Percentiles rank a stretch among this genome's conserved stretches.
phyloP scores from a whole-genome alignment of 1,284 basidiomycete genomes.

The Naganishia liquefaciens region DNA sequence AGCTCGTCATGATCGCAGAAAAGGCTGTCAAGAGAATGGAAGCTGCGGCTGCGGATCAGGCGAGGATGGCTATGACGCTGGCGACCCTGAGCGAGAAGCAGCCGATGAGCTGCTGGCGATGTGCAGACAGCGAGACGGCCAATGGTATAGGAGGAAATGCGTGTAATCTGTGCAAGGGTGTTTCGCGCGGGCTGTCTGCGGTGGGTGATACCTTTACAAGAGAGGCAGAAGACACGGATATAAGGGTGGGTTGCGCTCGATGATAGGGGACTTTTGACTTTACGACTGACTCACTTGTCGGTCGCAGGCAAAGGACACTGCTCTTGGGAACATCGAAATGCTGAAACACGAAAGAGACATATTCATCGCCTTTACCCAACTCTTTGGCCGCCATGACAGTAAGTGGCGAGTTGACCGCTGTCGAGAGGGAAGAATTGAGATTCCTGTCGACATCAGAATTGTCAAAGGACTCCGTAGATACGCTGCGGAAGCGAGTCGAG shows the following conservation, averaged over 20 bases:
- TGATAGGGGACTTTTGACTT: background rate
- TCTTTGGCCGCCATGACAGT: slow-evolving; percentile 71
- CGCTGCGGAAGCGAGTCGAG: slow-evolving; percentile 80
- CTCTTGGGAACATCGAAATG: slow-evolving; percentile 40
- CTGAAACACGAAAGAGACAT: slow-evolving; percentile 77
- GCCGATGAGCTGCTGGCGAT: slow-evolving; percentile 55
- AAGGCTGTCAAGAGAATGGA: slow-evolving; percentile 80
- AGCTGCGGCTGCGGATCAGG: slow-evolving; percentile 78
- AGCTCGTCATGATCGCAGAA: slow-evolving; percentile 79
- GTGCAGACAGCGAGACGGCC: slow-evolving; percentile 60
- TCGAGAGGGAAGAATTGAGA: background rate
- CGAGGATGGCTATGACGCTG: slow-evolving; percentile 75
- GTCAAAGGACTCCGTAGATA: slow-evolving; percentile 79
- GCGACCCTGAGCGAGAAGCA: slow-evolving; percentile 68
- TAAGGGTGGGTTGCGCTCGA: slow-evolving; percentile 63
- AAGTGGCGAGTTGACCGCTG: background rate
- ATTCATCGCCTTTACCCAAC: slow-evolving; percentile 77
- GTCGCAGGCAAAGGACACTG: slow-evolving; percentile 29
- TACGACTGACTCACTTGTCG: background rate
- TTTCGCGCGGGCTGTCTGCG: slow-evolving; percentile 69
- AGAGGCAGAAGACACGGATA: slow-evolving; percentile 74
- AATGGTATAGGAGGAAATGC: slow-evolving; percentile 56
- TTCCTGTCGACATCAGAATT: slow-evolving; percentile 49
- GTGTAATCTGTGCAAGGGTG: slow-evolving; percentile 77
- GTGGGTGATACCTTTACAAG: slow-evolving; percentile 70